Evolutionary conservation across 2,329 filamentous ascomycete genomes (phyloP).

Genomic region (Aspergillus niger): DNA sequence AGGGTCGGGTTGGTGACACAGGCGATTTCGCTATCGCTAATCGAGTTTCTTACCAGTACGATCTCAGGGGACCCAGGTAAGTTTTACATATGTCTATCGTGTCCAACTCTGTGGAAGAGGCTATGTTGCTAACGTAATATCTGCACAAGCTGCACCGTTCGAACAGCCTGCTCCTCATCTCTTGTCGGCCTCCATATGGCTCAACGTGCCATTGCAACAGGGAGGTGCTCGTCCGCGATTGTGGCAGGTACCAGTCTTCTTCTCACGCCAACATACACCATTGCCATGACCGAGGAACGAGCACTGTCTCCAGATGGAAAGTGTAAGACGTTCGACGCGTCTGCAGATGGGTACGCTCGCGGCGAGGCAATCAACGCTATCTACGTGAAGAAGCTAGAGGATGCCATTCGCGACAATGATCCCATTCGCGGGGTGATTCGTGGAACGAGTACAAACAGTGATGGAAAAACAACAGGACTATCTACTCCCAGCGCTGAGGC

Average conservation of each 20-base stretch:
- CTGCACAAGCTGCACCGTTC: slow-evolving; percentile 30
- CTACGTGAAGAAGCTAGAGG: slow-evolving; percentile 28
- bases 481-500: background rate
- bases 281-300: no score
- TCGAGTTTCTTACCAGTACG: no score
- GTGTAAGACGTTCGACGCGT: slow-evolving; percentile 29
- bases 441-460: slow-evolving; percentile 22
- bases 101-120: slow-evolving; percentile 16
- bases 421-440: slow-evolving; percentile 33
- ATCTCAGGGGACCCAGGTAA: no score
- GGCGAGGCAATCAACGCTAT: slow-evolving; percentile 36
- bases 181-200: slow-evolving; percentile 33
- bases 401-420: slow-evolving; percentile 32
- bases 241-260: slow-evolving; percentile 36
- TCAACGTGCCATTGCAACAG: slow-evolving; percentile 25
- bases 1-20: no score
- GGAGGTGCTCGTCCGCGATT: slow-evolving; percentile 31
- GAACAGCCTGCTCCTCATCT: slow-evolving; percentile 44
- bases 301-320: slow-evolving; percentile 26
- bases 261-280: slow-evolving; percentile 15
- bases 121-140: slow-evolving; percentile 37
- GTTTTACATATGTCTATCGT: no score
- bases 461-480: slow-evolving; percentile 23
- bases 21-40: no score
- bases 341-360: slow-evolving; percentile 33